Evolutionary conservation across 257 asterid genomes (phyloP).

Genomic region (Asclepias syriaca): DNA sequence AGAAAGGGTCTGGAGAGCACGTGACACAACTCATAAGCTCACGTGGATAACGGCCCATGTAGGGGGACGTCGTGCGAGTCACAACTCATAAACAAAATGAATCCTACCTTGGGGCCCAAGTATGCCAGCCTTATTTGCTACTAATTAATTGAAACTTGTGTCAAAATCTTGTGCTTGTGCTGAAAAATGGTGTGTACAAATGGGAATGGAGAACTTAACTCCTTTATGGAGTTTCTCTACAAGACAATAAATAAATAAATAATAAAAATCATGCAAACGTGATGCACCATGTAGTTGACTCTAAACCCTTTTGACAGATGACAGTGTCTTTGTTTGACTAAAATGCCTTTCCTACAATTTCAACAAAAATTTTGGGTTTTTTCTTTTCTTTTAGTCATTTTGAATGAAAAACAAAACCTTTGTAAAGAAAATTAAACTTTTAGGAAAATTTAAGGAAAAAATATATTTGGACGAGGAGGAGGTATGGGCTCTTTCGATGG

Average conservation of each 20-base stretch:
- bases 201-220: neutral
- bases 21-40: neutral
- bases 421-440: too few species aligned
- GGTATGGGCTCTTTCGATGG: neutral
- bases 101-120: neutral
- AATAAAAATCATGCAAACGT: neutral
- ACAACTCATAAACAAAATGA: constrained; percentile 2
- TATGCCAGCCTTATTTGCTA: constrained; percentile 13
- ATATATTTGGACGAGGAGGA: neutral
- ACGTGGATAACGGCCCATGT: constrained; percentile 15
- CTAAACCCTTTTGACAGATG: neutral
- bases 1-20: neutral
- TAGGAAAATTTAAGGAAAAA: too few species aligned
- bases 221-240: neutral
- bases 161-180: too few species aligned
- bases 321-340: neutral
- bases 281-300: neutral
- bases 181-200: neutral
- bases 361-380: neutral
- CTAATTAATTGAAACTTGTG: too few species aligned
- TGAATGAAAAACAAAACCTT: too few species aligned
- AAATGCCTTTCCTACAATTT: neutral
- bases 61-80: constrained; percentile 10
- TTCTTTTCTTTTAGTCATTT: too few species aligned
- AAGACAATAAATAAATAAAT: neutral